phyloP scores from a whole-genome alignment of 2,329 filamentous ascomycete species.

The Capronia americana region DNA sequence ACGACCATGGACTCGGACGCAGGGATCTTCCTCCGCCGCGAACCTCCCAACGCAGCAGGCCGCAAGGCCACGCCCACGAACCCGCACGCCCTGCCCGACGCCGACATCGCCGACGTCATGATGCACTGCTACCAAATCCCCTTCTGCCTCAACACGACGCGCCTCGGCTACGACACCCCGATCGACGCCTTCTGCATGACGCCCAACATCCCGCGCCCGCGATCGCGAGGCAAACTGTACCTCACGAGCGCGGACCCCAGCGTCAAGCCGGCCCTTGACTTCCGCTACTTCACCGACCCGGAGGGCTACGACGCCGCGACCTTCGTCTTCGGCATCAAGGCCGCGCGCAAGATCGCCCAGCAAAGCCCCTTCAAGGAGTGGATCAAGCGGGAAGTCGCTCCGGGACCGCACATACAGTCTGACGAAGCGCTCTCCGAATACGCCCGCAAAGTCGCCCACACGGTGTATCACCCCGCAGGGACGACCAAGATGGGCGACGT shows the following conservation, averaged over 20 bases:
- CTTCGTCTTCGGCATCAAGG: slow-evolving; percentile 76
- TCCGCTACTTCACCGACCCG: slow-evolving; percentile 86
- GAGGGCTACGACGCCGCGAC: slow-evolving; percentile 85
- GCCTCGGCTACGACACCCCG: slow-evolving; percentile 74
- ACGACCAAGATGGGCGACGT: slow-evolving; percentile 90
- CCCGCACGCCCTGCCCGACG: slow-evolving; percentile 64
- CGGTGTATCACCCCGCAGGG: slow-evolving; percentile 87
- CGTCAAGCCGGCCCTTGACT: slow-evolving; percentile 83
- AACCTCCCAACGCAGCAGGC: slow-evolving; percentile 71
- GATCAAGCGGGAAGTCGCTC: slow-evolving; percentile 82
- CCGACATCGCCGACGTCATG: slow-evolving; percentile 84
- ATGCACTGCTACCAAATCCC: slow-evolving; percentile 98
- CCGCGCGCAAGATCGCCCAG: slow-evolving; percentile 76
- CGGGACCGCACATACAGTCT: slow-evolving; percentile 73
- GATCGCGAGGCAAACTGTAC: slow-evolving; percentile 77
- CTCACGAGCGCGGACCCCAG: slow-evolving; percentile 75
- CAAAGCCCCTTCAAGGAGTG: slow-evolving; percentile 79
- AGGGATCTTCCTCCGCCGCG: slow-evolving; percentile 83
- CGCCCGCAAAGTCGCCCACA: slow-evolving; percentile 79
- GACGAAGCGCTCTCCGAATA: slow-evolving; percentile 85
- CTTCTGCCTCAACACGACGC: slow-evolving; percentile 83
- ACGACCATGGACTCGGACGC: slow-evolving; percentile 92
- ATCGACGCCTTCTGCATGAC: slow-evolving; percentile 91
- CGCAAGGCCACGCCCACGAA: slow-evolving; percentile 50
- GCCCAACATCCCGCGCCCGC: slow-evolving; percentile 84